A percentile compares a stretch with the other conserved stretches of the same genome.
Conservation (phyloP, 768 basidiomycete genomes). For the Lactarius psammicola region DNA sequence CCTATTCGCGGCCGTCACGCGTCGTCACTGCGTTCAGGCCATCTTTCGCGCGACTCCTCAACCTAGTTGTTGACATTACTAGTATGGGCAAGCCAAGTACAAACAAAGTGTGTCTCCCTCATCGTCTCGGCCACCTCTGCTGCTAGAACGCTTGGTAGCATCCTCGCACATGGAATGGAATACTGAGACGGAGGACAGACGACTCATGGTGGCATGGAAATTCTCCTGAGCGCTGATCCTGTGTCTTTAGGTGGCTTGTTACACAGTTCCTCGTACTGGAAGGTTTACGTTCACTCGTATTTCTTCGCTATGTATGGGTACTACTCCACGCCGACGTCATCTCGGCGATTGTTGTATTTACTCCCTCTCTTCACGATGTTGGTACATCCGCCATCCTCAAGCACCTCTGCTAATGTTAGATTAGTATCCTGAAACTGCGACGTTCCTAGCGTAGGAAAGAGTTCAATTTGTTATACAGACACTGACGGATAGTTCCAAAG, state of each 20-base stretch:
- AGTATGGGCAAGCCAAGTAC: no score
- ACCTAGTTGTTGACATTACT: no score
- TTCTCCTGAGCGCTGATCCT: background rate
- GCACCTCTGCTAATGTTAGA: background rate
- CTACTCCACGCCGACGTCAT: slow-evolving; percentile 1
- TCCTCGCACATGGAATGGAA: slow-evolving; percentile 48
- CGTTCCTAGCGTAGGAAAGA: slow-evolving; percentile 41
- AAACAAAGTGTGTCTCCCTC: slow-evolving; percentile 55
- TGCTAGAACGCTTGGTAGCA: slow-evolving; percentile 49
- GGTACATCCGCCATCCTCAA: slow-evolving; percentile 11
- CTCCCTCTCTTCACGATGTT: slow-evolving; percentile 42
- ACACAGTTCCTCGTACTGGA: slow-evolving; percentile 47
- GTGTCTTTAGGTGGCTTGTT: slow-evolving; percentile 18
- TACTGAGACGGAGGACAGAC: slow-evolving; percentile 44
- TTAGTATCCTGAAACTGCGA: slow-evolving; percentile 46
- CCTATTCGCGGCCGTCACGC: no score
- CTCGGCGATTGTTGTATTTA: slow-evolving; percentile 38
- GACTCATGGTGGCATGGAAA: background rate
- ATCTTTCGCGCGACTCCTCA: no score
- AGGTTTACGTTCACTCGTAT: slow-evolving; percentile 37
- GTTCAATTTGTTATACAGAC: slow-evolving; percentile 34
- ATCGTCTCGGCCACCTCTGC: slow-evolving; percentile 65
- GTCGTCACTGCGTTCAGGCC: no score
- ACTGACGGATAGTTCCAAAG: slow-evolving; percentile 33
- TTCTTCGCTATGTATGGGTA: background rate